These are phyloP conservation scores for Penicillium odoratum DNA, from an alignment of 495 filamentous ascomycete species.

Conservation along the genomic window DNA sequence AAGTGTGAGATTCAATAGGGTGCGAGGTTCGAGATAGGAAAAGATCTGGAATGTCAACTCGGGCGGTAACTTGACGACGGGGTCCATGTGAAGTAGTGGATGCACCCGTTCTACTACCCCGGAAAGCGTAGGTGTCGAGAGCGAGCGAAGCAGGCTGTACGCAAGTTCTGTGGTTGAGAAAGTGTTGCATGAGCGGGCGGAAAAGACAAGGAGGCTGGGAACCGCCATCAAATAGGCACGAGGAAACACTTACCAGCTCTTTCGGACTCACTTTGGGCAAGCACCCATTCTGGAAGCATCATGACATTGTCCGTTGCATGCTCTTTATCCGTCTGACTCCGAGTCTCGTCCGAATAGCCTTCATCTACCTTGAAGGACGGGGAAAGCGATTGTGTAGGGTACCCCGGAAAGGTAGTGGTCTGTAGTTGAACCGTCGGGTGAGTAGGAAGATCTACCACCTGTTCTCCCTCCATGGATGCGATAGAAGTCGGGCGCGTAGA, in stretches of 20 bases:
- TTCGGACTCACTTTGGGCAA: constrained; percentile 52
- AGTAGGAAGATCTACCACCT: constrained; percentile 19
- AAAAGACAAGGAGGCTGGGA: constrained; percentile 9
- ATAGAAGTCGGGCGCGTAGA: neutral
- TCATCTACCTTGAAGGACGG: constrained; percentile 59
- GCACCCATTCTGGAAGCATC: constrained; percentile 53
- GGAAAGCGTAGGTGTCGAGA: constrained; percentile 73
- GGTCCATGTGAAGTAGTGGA: constrained; percentile 87
- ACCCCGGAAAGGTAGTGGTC: constrained; percentile 25
- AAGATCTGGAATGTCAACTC: constrained; percentile 89
- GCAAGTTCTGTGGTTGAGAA: constrained; percentile 42
- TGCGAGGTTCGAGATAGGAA: constrained; percentile 74
- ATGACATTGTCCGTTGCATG: constrained; percentile 38
- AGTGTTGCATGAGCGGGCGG: constrained; percentile 10
- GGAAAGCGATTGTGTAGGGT: constrained; percentile 36
- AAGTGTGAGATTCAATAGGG: constrained; percentile 73
- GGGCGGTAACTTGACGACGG: constrained; percentile 76
- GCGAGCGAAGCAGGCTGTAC: constrained; percentile 62
- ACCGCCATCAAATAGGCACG: neutral
- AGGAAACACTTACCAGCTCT: constrained; percentile 50
- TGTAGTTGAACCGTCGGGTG: constrained; percentile 30
- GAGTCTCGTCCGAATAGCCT: constrained; percentile 65
- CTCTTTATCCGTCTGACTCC: constrained; percentile 54
- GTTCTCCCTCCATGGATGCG: constrained; percentile 37
- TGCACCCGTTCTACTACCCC: constrained; percentile 75